phyloP scores from a whole-genome alignment of 441 rosid species.

The Bocquillonia castaneifolia region DNA sequence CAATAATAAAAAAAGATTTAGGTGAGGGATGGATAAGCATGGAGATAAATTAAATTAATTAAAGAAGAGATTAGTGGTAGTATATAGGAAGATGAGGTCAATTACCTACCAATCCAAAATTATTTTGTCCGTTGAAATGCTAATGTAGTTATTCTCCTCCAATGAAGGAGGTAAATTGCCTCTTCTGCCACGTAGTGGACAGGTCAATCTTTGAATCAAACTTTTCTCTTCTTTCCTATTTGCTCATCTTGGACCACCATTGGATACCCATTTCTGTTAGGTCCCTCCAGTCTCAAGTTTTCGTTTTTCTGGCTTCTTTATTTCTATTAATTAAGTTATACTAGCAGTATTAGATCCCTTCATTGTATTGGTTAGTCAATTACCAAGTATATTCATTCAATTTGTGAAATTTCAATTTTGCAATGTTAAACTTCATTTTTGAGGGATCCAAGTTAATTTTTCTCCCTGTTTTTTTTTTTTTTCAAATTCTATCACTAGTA shows the following conservation, averaged over 20 bases:
- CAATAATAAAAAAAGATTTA: neutral
- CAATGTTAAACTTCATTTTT: too few relatives aligned
- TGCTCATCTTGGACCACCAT: neutral
- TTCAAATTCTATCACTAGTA: too few relatives aligned
- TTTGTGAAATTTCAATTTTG: too few relatives aligned
- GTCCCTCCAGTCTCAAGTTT: too few relatives aligned
- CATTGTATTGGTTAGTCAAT: too few relatives aligned
- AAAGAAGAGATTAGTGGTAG: neutral
- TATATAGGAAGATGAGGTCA: neutral
- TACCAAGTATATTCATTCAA: too few relatives aligned
- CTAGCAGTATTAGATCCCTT: too few relatives aligned
- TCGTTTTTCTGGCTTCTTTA: too few relatives aligned
- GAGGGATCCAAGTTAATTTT: too few relatives aligned
- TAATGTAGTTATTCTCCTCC: neutral
- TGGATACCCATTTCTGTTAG: neutral
- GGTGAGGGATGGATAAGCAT: constrained; percentile 20
- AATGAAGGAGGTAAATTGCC: neutral
- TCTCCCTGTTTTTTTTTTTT: too few relatives aligned
- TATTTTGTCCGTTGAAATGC: neutral
- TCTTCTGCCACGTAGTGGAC: constrained; percentile 7
- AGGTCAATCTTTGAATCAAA: neutral
- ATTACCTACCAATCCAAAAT: neutral
- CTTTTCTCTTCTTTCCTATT: neutral
- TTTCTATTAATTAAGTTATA: too few relatives aligned
- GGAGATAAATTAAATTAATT: neutral